phyloP scores from a whole-genome alignment of 768 basidiomycete species.

The Kwoniella newhampshirensis region DNA sequence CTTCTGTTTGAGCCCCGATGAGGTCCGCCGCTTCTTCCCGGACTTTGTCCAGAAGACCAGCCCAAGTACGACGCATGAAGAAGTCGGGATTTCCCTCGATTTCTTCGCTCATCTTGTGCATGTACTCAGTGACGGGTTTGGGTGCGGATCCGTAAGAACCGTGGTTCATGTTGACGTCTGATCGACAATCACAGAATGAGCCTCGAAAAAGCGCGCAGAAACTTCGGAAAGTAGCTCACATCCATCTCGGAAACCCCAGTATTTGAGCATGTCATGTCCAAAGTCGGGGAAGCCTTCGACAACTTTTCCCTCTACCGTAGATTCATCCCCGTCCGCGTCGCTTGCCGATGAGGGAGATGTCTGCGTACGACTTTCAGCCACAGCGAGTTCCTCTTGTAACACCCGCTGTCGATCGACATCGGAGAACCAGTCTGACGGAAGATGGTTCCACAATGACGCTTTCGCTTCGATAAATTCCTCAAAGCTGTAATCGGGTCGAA shows the following conservation, averaged over 20 bases:
- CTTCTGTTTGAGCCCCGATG: slow-evolving; percentile 49
- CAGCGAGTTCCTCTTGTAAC: slow-evolving; percentile 7
- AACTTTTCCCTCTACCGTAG: slow-evolving; percentile 21
- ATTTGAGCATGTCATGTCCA: slow-evolving; percentile 49
- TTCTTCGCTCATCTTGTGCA: slow-evolving; percentile 38
- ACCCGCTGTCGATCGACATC: slow-evolving; percentile 60
- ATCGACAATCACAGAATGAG: neutral
- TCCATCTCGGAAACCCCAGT: slow-evolving; percentile 50
- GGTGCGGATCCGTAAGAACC: slow-evolving; percentile 54
- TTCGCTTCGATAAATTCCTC: slow-evolving; percentile 74
- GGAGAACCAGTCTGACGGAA: slow-evolving; percentile 51
- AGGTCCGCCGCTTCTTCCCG: slow-evolving; percentile 44
- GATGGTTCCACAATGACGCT: slow-evolving; percentile 74
- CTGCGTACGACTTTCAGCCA: neutral
- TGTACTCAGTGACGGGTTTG: slow-evolving; percentile 46
- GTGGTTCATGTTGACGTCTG: slow-evolving; percentile 54
- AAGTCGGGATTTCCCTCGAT: slow-evolving; percentile 51
- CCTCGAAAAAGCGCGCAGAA: neutral
- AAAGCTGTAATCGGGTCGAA: slow-evolving; percentile 55
- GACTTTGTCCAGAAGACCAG: slow-evolving; percentile 42
- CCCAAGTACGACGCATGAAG: slow-evolving; percentile 49
- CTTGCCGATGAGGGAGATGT: too few relatives aligned
- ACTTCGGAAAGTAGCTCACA: slow-evolving; percentile 27
- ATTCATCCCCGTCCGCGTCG: slow-evolving; percentile 17
- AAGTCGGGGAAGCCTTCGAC: slow-evolving; percentile 43